Percentiles rank a stretch among this genome's conserved stretches.
These are phyloP conservation scores for Amoebophrya sp. DNA, from an alignment of 169 alveolate species.

Conservation along the genomic window DNA sequence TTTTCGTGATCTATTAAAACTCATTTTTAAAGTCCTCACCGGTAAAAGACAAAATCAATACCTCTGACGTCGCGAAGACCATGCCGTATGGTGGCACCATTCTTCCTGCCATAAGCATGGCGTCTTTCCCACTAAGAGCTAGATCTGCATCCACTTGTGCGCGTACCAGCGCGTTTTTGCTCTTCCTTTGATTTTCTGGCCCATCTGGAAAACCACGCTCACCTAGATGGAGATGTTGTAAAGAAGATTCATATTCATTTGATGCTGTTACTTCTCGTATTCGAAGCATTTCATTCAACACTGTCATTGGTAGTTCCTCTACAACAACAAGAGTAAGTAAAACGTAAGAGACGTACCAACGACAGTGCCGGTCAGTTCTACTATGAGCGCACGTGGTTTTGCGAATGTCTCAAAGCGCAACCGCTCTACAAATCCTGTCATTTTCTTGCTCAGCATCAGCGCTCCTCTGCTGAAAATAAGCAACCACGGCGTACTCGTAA, in stretches of 20 bases:
- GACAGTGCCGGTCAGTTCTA: background rate
- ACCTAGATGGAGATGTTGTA: too few species aligned
- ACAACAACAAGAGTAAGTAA: too few species aligned
- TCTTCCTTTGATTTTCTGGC: background rate
- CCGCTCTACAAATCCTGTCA: background rate
- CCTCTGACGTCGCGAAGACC: background rate
- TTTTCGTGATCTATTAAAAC: too few species aligned
- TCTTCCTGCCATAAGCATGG: background rate
- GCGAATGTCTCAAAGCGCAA: background rate
- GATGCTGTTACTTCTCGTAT: too few species aligned
- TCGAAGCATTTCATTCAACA: too few species aligned
- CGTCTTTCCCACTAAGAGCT: background rate
- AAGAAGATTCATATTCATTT: too few species aligned
- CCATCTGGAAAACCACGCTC: background rate
- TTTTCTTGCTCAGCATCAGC: background rate
- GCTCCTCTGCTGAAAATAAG: background rate
- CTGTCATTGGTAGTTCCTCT: too few species aligned
- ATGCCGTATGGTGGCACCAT: background rate
- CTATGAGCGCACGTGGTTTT: slow-evolving; percentile 1
- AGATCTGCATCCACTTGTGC: background rate
- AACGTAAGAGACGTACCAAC: too few species aligned
- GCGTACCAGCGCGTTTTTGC: background rate
- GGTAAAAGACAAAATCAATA: background rate
- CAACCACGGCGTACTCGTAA: background rate
- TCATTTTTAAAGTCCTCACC: background rate